A percentile compares a stretch with the other conserved stretches of the same genome.
Conservation (phyloP, 768 basidiomycete species). For the Leccinum disarticulatum region DNA sequence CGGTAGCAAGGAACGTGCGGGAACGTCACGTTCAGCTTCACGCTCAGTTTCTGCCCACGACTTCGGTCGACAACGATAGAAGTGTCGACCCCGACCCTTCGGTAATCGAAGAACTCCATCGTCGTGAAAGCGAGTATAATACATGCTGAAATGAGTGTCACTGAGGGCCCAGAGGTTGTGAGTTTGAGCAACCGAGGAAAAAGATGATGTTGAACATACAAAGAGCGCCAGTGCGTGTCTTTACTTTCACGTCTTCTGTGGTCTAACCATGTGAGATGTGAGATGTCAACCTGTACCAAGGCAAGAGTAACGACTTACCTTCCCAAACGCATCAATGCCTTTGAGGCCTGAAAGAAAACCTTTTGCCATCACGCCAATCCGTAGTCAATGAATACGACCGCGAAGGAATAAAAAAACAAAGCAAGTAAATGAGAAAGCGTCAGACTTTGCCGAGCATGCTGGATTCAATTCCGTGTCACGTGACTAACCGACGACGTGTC, state of each 20-base stretch:
- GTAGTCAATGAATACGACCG: constrained; percentile 20
- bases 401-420: constrained; percentile 5
- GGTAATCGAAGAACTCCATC: constrained; percentile 96
- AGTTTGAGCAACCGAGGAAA: constrained; percentile 2
- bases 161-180: constrained; percentile 40
- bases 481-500: constrained; percentile 31
- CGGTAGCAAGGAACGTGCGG: constrained; percentile 97
- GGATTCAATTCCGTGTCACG: constrained; percentile 16
- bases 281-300: constrained; percentile 6
- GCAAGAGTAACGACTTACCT: constrained; percentile 52
- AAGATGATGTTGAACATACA: constrained; percentile 48
- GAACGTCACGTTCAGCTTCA: constrained; percentile 91
- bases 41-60: constrained; percentile 90
- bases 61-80: constrained; percentile 94
- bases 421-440: constrained; percentile 9
- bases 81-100: constrained; percentile 81
- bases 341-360: constrained; percentile 75
- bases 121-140: constrained; percentile 90
- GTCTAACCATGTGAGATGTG: constrained; percentile 56
- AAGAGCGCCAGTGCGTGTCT: constrained; percentile 91
- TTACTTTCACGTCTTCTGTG: constrained; percentile 98
- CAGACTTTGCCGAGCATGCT: background rate
- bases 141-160: constrained; percentile 88
- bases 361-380: constrained; percentile 61
- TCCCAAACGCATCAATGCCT: constrained; percentile 98